A percentile compares a stretch with the other conserved stretches of the same genome.
Evolutionary conservation across 176 grass and related monocot species (phyloP).

Genomic region (Miscanthus lutarioriparius): DNA sequence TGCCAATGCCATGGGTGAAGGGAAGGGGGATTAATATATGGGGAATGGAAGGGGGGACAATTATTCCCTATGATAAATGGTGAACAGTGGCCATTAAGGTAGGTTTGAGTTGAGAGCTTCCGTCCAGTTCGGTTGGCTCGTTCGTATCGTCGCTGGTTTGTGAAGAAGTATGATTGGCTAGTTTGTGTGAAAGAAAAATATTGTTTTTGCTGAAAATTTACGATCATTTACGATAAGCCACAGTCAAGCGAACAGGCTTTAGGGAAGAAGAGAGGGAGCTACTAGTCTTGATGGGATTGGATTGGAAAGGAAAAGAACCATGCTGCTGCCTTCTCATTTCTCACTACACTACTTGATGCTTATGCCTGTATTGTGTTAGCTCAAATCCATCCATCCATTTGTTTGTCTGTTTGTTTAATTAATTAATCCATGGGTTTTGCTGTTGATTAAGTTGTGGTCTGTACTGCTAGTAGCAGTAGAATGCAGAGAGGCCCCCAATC

Average conservation of each 20-base stretch:
- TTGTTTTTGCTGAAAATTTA: too few species aligned
- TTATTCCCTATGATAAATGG: slow-evolving; percentile 63
- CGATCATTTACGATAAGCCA: too few species aligned
- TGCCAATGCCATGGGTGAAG: background rate
- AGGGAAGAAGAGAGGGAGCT: background rate
- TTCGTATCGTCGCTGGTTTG: too few species aligned
- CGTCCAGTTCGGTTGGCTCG: too few species aligned
- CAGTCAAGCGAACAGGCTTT: too few species aligned
- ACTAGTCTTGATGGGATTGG: background rate
- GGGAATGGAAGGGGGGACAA: slow-evolving; percentile 47
- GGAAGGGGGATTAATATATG: slow-evolving; percentile 43
- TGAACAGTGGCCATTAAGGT: slow-evolving; percentile 24
- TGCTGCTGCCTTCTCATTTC: background rate
- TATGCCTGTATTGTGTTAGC: background rate
- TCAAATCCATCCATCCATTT: too few species aligned
- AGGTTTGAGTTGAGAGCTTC: background rate
- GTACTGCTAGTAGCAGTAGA: background rate
- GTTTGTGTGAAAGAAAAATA: too few species aligned
- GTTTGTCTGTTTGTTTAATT: background rate
- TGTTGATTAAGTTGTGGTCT: background rate
- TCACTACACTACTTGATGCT: background rate
- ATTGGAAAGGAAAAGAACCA: slow-evolving; percentile 29
- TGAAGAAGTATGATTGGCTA: too few species aligned
- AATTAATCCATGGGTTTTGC: slow-evolving; percentile 5
- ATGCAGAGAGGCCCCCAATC: slow-evolving; percentile 17